A percentile compares a stretch with the other conserved stretches of the same genome.
Evolutionary conservation across 805 yeast genomes (phyloP).

Genomic region (Candida peoriensis): DNA sequence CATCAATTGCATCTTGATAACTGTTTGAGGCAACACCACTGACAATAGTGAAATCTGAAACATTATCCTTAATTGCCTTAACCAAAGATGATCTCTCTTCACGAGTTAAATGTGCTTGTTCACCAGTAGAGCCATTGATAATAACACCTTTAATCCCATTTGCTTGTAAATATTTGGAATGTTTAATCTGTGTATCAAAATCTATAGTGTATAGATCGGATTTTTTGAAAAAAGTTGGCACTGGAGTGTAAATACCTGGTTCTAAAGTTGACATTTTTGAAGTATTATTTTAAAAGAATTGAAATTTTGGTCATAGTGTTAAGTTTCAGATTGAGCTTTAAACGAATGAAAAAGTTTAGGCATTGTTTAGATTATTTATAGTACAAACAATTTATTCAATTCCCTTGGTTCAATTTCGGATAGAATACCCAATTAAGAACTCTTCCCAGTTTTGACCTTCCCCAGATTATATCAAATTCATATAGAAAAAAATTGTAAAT

Average conservation of each 20-base stretch:
- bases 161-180: constrained; percentile 36
- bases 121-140: constrained; percentile 52
- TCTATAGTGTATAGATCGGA: constrained; percentile 34
- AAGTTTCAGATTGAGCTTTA: too few species aligned
- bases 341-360: too few species aligned
- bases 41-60: constrained; percentile 37
- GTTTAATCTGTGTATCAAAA: constrained; percentile 39
- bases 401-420: too few species aligned
- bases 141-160: constrained; percentile 46
- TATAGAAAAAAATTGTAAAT: too few species aligned
- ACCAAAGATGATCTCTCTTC: constrained; percentile 37
- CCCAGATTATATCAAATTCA: too few species aligned
- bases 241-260: constrained; percentile 47
- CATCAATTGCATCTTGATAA: constrained; percentile 39
- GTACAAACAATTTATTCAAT: too few species aligned
- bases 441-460: too few species aligned
- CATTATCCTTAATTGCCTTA: constrained; percentile 28
- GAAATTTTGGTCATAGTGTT: too few species aligned
- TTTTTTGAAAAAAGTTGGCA: constrained; percentile 51
- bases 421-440: too few species aligned
- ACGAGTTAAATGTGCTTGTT: constrained; percentile 44
- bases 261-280: constrained; percentile 26
- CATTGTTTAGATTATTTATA: too few species aligned
- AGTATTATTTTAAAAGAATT: too few species aligned
- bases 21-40: constrained; percentile 48